Evolutionary conservation across 2,329 filamentous ascomycete genomes (phyloP).

Genomic region (Calonectria leucothoes): DNA sequence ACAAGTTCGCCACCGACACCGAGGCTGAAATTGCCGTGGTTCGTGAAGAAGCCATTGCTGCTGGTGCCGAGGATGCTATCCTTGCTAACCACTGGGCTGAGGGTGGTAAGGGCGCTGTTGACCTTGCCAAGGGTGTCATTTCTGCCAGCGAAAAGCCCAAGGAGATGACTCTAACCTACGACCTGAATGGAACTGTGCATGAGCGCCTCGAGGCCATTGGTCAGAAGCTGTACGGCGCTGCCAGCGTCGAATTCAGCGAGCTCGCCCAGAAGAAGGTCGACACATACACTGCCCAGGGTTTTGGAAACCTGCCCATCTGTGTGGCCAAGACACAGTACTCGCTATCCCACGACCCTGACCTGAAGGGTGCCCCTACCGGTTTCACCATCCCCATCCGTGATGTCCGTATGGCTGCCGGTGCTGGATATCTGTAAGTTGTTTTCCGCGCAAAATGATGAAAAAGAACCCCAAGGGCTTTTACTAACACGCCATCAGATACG

Average conservation of each 20-base stretch:
- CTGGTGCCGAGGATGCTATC: constrained; percentile 93
- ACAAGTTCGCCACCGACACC: constrained; percentile 94
- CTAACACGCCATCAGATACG: constrained; percentile 72
- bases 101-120: constrained; percentile 89
- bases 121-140: constrained; percentile 89
- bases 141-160: constrained; percentile 85
- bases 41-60: constrained; percentile 89
- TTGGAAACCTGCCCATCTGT: constrained; percentile 93
- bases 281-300: constrained; percentile 92
- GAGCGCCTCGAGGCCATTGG: constrained; percentile 92
- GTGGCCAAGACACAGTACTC: constrained; percentile 99
- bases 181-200: constrained; percentile 81
- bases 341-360: constrained; percentile 88
- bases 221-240: constrained; percentile 93
- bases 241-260: constrained; percentile 90
- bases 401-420: constrained; percentile 92
- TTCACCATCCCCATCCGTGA: constrained; percentile 96
- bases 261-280: constrained; percentile 96
- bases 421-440: constrained; percentile 81
- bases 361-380: constrained; percentile 95
- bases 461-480: neutral
- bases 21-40: constrained; percentile 91
- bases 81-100: constrained; percentile 97
- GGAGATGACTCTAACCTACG: constrained; percentile 89
- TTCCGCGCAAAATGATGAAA: neutral